Evolutionary conservation across 2,329 filamentous ascomycete genomes (phyloP).

Genomic region (Alternaria arborescens): DNA sequence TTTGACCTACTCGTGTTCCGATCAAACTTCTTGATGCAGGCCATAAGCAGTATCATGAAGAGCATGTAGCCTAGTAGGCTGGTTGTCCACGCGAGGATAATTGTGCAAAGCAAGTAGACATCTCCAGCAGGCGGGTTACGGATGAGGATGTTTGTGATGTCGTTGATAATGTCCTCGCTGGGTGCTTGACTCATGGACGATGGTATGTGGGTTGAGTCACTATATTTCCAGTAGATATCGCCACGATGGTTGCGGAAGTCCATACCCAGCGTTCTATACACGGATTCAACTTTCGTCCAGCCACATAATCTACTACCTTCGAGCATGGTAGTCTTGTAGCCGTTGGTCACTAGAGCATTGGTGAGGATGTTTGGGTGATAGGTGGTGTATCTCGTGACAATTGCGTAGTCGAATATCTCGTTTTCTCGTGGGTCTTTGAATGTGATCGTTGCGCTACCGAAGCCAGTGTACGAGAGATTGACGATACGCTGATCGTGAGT

Average conservation of each 20-base stretch:
- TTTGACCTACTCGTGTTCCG: not conserved
- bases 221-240: constrained; percentile 19
- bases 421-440: not conserved
- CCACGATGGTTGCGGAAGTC: constrained; percentile 10
- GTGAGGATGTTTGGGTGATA: constrained; percentile 14
- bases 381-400: constrained; percentile 12
- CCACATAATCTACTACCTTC: not conserved
- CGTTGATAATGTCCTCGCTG: not conserved
- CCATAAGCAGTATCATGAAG: not conserved
- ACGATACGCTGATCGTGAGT: not conserved
- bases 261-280: not conserved
- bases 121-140: not conserved
- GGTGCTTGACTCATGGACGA: not conserved
- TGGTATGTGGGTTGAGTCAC: not conserved
- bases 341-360: constrained; percentile 2
- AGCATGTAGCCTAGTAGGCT: constrained; percentile 1
- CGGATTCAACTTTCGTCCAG: constrained; percentile 16
- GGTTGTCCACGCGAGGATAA: constrained; percentile 2
- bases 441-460: not conserved
- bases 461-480: not conserved
- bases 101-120: not conserved
- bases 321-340: not conserved
- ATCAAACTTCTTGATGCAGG: constrained; percentile 1
- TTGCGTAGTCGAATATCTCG: constrained; percentile 1
- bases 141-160: not conserved